Conservation (phyloP, 306 rosid species). For the Cicer cuneatum region DNA sequence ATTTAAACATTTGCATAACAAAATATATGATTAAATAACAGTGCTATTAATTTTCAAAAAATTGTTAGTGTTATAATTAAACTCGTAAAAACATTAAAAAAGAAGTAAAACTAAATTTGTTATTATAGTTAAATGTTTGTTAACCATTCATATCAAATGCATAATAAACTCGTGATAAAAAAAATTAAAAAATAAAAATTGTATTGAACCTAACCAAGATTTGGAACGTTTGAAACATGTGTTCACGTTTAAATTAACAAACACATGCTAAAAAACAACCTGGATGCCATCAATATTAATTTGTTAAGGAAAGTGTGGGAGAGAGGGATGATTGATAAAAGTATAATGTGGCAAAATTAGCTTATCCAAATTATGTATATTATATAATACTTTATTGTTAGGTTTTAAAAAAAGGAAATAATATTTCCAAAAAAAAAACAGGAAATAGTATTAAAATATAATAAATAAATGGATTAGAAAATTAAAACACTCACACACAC, state of each 20-base stretch:
- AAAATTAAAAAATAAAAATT: neutral
- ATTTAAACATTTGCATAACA: too few relatives aligned
- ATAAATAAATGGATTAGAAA: neutral
- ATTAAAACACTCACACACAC: neutral
- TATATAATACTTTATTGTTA: neutral
- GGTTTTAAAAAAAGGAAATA: neutral
- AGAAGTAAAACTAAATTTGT: neutral
- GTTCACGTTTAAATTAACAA: constrained; percentile 3
- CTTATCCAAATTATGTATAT: neutral
- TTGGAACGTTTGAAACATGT: constrained; percentile 5
- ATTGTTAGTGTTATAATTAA: neutral
- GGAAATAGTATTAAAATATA: neutral
- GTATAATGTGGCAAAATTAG: neutral
- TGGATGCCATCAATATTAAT: neutral
- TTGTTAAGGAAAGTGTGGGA: neutral
- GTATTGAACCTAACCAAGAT: neutral
- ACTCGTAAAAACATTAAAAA: neutral
- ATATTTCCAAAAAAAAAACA: neutral
- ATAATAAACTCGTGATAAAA: neutral
- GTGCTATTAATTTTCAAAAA: too few relatives aligned
- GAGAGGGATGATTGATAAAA: neutral
- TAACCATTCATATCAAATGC: neutral
- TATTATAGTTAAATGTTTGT: neutral
- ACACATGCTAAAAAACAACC: constrained; percentile 4
- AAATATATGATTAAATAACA: too few relatives aligned